phyloP scores from a whole-genome alignment of 2,329 filamentous ascomycete genomes.

The Exserohilum turcica region DNA sequence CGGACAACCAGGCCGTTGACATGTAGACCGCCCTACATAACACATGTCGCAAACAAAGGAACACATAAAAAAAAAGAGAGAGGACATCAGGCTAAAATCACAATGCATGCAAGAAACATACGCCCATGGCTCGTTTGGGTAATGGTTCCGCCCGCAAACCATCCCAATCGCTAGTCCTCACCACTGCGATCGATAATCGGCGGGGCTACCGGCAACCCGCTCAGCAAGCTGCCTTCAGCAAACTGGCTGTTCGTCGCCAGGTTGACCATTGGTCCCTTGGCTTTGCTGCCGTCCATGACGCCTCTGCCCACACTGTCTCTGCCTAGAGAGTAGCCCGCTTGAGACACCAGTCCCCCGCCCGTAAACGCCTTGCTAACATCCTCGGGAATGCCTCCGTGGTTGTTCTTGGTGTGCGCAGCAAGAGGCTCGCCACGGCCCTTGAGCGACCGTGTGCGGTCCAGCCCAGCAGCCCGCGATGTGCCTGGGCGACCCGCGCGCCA shows the following conservation, averaged over 20 bases:
- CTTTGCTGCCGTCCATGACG: slow-evolving; percentile 53
- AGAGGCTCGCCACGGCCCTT: slow-evolving; percentile 44
- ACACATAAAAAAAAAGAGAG: background rate
- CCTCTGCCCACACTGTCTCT: slow-evolving; percentile 49
- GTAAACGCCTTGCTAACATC: slow-evolving; percentile 51
- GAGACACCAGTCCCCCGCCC: slow-evolving; percentile 51
- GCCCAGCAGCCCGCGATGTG: slow-evolving; percentile 30
- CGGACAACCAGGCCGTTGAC: slow-evolving; percentile 4
- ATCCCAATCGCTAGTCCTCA: slow-evolving; percentile 13
- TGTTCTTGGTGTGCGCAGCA: slow-evolving; percentile 43
- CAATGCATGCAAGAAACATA: background rate
- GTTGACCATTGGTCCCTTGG: slow-evolving; percentile 54
- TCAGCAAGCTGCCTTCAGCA: slow-evolving; percentile 55
- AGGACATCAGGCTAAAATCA: slow-evolving; percentile 1
- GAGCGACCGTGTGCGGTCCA: slow-evolving; percentile 43
- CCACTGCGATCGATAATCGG: slow-evolving; percentile 48
- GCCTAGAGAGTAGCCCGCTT: slow-evolving; percentile 49
- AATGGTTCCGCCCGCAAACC: slow-evolving; percentile 2
- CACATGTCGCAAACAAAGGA: background rate
- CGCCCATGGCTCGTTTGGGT: background rate
- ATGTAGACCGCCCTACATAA: background rate
- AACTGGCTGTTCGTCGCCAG: slow-evolving; percentile 51
- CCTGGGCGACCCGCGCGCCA: slow-evolving; percentile 49
- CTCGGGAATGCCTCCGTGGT: slow-evolving; percentile 36
- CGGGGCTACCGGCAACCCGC: slow-evolving; percentile 46